phyloP scores from a whole-genome alignment of 495 filamentous ascomycete species.

The Hypoxylon lenormandii region DNA sequence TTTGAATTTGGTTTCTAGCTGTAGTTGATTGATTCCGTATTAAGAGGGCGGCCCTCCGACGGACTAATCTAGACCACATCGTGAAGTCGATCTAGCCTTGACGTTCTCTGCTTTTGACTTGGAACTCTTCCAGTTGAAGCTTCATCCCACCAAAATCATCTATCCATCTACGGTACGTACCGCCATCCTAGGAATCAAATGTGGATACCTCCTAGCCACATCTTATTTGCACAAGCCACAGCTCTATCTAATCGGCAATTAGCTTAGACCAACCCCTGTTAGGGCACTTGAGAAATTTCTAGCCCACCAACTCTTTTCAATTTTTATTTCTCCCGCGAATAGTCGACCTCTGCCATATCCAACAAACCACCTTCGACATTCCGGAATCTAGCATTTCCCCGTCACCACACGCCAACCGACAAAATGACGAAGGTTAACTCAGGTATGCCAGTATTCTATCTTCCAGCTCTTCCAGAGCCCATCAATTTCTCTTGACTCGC shows the following conservation, averaged over 20 bases:
- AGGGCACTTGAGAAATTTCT: conserved; percentile 44
- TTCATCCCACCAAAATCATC: conserved; percentile 42
- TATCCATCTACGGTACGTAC: conserved; percentile 22
- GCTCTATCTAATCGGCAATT: conserved; percentile 2
- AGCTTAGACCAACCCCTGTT: conserved; percentile 25
- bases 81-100: conserved; percentile 27
- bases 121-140: conserved; percentile 4
- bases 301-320: conserved; percentile 25
- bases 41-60: conserved; percentile 46
- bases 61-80: conserved; percentile 57
- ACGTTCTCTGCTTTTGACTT: conserved; percentile 14
- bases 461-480: neutral
- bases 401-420: conserved; percentile 52
- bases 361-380: conserved; percentile 12
- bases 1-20: conserved; percentile 40
- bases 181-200: no score
- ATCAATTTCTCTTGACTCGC: neutral
- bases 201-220: no score
- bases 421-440: conserved; percentile 70
- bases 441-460: conserved; percentile 52
- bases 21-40: conserved; percentile 33
- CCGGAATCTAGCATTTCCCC: conserved; percentile 13
- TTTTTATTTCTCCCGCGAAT: conserved; percentile 24
- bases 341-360: conserved; percentile 29
- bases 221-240: conserved; percentile 2